These are phyloP conservation scores for Aphanomyces cochlioides DNA, from an alignment of 352 stramenopile species.

Conservation along the genomic window DNA sequence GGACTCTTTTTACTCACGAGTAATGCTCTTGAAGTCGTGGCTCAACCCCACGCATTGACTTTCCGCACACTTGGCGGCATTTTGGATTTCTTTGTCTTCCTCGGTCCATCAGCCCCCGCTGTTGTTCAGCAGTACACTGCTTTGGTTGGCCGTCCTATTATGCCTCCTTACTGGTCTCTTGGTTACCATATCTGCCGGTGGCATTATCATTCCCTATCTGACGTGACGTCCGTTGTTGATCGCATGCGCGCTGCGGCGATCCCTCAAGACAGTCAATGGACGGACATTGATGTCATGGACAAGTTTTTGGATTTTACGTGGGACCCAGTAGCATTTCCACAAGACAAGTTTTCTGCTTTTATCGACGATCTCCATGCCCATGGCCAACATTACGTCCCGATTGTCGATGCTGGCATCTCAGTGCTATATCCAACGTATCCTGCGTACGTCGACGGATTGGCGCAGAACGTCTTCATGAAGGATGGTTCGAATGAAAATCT, in stretches of 20 bases:
- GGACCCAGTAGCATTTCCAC: conserved; percentile 52
- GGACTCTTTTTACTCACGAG: conserved; percentile 77
- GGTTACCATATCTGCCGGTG: conserved; percentile 77
- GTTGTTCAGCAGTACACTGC: conserved; percentile 72
- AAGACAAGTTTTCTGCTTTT: conserved; percentile 43
- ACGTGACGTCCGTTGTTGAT: conserved; percentile 26
- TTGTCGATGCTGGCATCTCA: conserved; percentile 64
- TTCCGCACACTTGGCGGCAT: conserved; percentile 77
- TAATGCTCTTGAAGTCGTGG: conserved; percentile 84
- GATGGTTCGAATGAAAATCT: conserved; percentile 56
- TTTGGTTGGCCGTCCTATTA: conserved; percentile 64
- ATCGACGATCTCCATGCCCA: conserved; percentile 79
- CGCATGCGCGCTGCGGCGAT: conserved; percentile 36
- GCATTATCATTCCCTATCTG: conserved; percentile 35
- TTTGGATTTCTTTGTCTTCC: conserved; percentile 77
- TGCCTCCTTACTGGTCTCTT: conserved; percentile 83
- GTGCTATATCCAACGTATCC: conserved; percentile 18
- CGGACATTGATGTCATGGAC: conserved; percentile 64
- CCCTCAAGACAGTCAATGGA: conserved; percentile 78
- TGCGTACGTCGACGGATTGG: conserved; percentile 35
- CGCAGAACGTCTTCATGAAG: conserved; percentile 74
- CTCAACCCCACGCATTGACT: conserved; percentile 57
- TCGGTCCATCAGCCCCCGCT: conserved; percentile 48
- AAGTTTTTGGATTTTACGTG: conserved; percentile 53
- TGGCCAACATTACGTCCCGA: conserved; percentile 68